Evolutionary conservation across 1,139 yeast genomes (phyloP).

Genomic region (Wickerhamomyces sp.): DNA sequence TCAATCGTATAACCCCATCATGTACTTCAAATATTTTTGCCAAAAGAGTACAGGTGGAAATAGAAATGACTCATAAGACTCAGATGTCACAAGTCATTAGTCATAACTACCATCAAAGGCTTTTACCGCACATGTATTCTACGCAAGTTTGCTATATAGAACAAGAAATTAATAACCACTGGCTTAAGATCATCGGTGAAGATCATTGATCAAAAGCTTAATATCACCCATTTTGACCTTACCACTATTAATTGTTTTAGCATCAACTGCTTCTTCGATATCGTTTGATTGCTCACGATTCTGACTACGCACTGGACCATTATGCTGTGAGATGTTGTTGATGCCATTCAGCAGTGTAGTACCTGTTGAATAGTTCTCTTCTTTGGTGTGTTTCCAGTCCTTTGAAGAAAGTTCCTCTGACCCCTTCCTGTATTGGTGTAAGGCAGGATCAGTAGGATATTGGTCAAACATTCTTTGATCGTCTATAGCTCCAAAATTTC

Average conservation of each 20-base stretch:
- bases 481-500: not conserved
- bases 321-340: too few relatives aligned
- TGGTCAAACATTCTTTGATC: not conserved
- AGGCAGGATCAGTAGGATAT: not conserved
- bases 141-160: too few relatives aligned
- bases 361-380: slow-evolving; percentile 3
- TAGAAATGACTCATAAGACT: too few relatives aligned
- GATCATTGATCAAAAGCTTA: slow-evolving; percentile 10
- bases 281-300: not conserved
- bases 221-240: slow-evolving; percentile 12
- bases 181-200: slow-evolving; percentile 3
- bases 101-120: too few relatives aligned
- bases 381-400: not conserved
- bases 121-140: too few relatives aligned
- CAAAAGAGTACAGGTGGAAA: too few relatives aligned
- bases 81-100: too few relatives aligned
- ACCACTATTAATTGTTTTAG: slow-evolving; percentile 3
- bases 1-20: too few relatives aligned
- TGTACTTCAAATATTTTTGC: too few relatives aligned
- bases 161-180: too few relatives aligned
- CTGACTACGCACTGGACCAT: not conserved
- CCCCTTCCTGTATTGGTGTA: not conserved
- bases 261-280: not conserved
- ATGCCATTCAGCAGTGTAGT: not conserved
- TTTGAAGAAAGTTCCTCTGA: too few relatives aligned